A percentile compares a stretch with the other conserved stretches of the same genome.
Evolutionary conservation across 306 rosid species (phyloP).

Genomic region (Castanospermum australe): DNA sequence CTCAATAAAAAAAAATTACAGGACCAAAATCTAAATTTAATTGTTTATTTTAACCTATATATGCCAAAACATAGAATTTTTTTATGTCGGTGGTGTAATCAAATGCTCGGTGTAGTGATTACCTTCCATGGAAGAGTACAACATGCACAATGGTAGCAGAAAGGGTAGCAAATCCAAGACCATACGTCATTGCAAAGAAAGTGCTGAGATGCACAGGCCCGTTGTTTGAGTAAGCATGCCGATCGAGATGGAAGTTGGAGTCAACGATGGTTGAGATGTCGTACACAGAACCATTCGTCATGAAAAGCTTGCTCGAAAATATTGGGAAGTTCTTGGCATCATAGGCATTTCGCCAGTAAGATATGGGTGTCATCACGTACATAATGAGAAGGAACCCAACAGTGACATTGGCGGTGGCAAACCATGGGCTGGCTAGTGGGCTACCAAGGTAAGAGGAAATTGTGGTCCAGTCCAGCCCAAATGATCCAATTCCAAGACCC

Average conservation of each 20-base stretch:
- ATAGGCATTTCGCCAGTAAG: conserved; percentile 37
- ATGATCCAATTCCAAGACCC: conserved; percentile 58
- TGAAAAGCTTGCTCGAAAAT: conserved; percentile 47
- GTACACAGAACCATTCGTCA: conserved; percentile 38
- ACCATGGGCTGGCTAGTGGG: conserved; percentile 66
- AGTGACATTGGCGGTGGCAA: conserved; percentile 51
- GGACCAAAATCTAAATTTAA: too few relatives aligned
- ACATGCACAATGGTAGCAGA: conserved; percentile 59
- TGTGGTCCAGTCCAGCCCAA: conserved; percentile 58
- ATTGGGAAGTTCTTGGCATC: conserved; percentile 53
- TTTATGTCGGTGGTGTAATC: too few relatives aligned
- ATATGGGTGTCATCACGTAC: conserved; percentile 56
- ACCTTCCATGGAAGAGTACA: conserved; percentile 58
- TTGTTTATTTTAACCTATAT: too few relatives aligned
- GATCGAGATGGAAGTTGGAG: conserved; percentile 50
- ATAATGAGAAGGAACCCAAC: conserved; percentile 45
- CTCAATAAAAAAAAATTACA: too few relatives aligned
- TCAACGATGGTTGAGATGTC: conserved; percentile 42
- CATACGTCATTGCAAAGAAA: conserved; percentile 61
- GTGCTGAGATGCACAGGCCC: conserved; percentile 59
- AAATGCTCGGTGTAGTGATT: not conserved
- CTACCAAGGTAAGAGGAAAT: conserved; percentile 54
- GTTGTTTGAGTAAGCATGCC: conserved; percentile 18
- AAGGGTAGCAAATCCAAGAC: conserved; percentile 61
- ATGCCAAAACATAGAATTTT: too few relatives aligned